Evolutionary conservation across 208 protist species (phyloP), one percentile per base, ranked within the genome.

Genomic region (Leishmania tarentolae): DNA sequence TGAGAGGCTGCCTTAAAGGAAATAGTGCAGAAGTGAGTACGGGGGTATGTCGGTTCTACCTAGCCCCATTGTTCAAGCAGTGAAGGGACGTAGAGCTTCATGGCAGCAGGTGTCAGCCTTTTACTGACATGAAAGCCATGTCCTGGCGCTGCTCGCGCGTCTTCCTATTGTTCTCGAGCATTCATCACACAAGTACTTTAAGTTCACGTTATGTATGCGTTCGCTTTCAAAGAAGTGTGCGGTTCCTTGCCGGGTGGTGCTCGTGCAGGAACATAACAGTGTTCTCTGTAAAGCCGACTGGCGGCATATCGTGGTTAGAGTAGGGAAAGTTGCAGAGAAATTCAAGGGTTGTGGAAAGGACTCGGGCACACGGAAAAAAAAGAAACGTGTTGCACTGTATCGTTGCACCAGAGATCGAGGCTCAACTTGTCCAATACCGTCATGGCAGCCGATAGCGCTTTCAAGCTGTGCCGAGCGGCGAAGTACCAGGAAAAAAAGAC

Each of bases 401-500:
- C 71, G n/a, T 52, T 37, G 13, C 19, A 40, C 71, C 71, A 75
- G 4, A 75, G 71, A 46, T 61, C 46, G 3, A 75, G 28, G 1
- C 59, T 37, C 44, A 57, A 24, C 31, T 21, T 59, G 5, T 37
- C 31, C 28, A 75, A n/a, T 21, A 75, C 71, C 44, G 21, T 40
- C 71, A 75, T 75, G 15, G 71, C 44, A 59, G 71, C 4, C 3
- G 47, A 59, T n/a, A 75, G 28, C 17, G 71, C 71, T 59, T 52
- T 75, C 47, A 7, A 37, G 47, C 11, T 75, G 47, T 37, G 71
- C 17, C n/a, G 46, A 37, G 31, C 37, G n/a, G 71, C 71, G n/a
- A 75, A 75, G 71, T 59, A 44, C 71, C 71, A 75, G 44, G 71
- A 28, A 40, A 75, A 75, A 24, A 46, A 75, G 24, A 21, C n/a